Base-by-base conservation (phyloP, 2,329 filamentous ascomycete species). In the Cytospora piceae region DNA sequence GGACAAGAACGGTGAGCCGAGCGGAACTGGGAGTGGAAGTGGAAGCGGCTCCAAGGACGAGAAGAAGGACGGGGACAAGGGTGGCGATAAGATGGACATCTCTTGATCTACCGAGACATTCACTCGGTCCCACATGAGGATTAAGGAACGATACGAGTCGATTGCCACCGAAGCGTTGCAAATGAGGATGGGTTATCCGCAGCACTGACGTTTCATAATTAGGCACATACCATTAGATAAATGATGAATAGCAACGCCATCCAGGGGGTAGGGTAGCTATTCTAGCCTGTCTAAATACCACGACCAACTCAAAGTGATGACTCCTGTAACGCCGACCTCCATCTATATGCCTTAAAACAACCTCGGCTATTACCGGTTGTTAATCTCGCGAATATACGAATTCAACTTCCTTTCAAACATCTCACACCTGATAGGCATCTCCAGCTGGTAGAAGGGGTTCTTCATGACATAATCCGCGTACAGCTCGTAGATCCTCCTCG, bases 391-490 rank as follows among this genome's bases (percentile, higher is more conserved):
- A 73, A 97, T 87, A 78, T 94, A 96, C 46, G 89, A 91, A 70
- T 86, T 85, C 70, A 97, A 77, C 77, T 92, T 92, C 72, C 94
- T 85, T 77, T 99, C 95, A 80, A 97, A 99, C 72, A 93, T 91
- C 75, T 98, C 95, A 79, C 95, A 97, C 68, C 95, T 85, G 62
- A 99, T 88, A 8, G 95, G 95, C 94, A 98, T 99, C 81, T 99
- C 95, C 65, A 97, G 83, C 74, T 95, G 94, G 80, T 98, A 98
- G 75, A 99, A 99, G 0, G 95, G 95, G 77, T 99, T 99, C 84
- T 98, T 99, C 93, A 97, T 98, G 71, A 99, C 95, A 76, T 92
- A 98, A 78, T 99, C 95, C 59, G 92, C 87, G 80, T 98, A 99
- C 61, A 98, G 80, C 77, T 98, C 95, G 77, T 99, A 98, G 72